phyloP scores from a whole-genome alignment of 2,329 filamentous ascomycete species.

The Scopulariopsis brevicaulis region DNA sequence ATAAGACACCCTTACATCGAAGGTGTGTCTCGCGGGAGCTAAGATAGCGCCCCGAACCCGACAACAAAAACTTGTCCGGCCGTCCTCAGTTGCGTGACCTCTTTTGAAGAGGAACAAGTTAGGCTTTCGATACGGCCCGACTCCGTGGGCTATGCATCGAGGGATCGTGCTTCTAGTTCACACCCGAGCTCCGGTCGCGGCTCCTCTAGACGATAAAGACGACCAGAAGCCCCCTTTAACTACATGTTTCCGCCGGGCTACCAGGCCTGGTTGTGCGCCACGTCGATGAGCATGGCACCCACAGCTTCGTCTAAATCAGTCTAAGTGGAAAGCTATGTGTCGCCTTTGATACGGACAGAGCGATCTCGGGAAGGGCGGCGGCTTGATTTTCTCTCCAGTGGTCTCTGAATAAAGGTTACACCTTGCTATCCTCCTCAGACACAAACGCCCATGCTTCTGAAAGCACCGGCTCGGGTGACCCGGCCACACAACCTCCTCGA shows the following conservation, averaged over 20 bases:
- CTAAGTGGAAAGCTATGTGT: no score
- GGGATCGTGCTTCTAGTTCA: not conserved
- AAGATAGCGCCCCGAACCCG: not conserved
- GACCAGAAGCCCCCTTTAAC: no score
- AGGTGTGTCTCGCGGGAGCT: not conserved
- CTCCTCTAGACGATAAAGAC: no score
- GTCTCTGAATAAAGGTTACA: no score
- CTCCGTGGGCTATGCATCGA: not conserved
- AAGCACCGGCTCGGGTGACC: not conserved
- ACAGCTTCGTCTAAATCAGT: no score
- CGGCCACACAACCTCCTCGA: not conserved
- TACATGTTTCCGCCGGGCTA: no score
- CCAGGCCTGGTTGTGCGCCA: no score
- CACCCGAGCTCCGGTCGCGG: not conserved
- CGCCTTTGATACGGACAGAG: no score
- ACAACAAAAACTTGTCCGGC: not conserved
- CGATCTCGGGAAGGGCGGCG: no score
- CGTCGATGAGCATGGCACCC: no score
- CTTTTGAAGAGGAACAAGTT: not conserved
- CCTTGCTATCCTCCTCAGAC: no score
- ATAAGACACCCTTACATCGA: not conserved
- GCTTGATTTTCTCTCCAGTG: no score
- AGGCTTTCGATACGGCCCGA: not conserved
- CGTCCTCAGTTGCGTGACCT: not conserved
- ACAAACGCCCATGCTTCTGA: not conserved